phyloP scores from a whole-genome alignment of 495 filamentous ascomycete genomes.

The Penicillium fimorum region DNA sequence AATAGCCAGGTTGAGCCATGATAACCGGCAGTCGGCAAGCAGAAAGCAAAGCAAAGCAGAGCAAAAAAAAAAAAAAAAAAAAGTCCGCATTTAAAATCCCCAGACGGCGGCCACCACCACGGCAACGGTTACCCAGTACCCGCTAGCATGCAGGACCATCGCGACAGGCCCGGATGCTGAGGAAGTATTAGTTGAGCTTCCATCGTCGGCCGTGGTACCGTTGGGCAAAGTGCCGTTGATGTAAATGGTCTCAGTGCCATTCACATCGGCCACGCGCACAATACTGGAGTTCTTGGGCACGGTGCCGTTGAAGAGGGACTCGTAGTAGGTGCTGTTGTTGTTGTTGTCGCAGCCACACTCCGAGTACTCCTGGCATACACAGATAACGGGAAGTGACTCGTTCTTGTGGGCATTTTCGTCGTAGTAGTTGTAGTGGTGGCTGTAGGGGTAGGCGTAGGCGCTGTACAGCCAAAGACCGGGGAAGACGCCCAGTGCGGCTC shows the following conservation, averaged over 20 bases:
- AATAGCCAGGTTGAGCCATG: neutral
- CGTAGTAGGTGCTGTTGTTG: constrained; percentile 53
- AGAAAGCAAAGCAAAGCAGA: neutral
- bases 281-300: constrained; percentile 64
- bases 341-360: constrained; percentile 86
- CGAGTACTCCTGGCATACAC: constrained; percentile 66
- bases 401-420: constrained; percentile 49
- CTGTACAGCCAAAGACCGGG: constrained; percentile 58
- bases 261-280: constrained; percentile 60
- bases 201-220: constrained; percentile 67
- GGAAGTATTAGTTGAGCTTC: constrained; percentile 14
- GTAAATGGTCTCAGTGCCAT: constrained; percentile 72
- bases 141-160: constrained; percentile 43
- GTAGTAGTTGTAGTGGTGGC: constrained; percentile 57
- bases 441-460: constrained; percentile 64
- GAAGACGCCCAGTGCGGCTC: constrained; percentile 56
- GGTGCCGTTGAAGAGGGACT: constrained; percentile 64
- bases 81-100: constrained; percentile 24
- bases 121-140: constrained; percentile 62
- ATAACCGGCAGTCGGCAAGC: neutral
- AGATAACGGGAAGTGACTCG: constrained; percentile 68
- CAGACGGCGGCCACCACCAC: constrained; percentile 52
- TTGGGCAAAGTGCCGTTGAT: constrained; percentile 86
- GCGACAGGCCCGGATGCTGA: constrained; percentile 33
- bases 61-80: constrained; percentile 9